Percentiles rank a stretch among this genome's conserved stretches.
Conservation (phyloP, 768 basidiomycete species). For the Kwoniella shandongensis region DNA sequence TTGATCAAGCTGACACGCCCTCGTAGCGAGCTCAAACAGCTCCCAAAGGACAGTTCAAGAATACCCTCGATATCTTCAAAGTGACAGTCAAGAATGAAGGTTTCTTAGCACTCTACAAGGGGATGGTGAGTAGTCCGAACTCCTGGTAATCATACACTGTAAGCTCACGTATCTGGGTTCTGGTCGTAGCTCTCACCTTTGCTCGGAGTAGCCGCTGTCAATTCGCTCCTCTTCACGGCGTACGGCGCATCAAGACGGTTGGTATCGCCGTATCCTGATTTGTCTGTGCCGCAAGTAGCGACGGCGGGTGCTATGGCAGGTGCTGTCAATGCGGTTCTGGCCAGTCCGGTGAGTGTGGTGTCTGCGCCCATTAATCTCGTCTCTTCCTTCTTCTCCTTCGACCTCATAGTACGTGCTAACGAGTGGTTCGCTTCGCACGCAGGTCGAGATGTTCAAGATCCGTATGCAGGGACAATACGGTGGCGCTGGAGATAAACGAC, state of each 20-base stretch:
- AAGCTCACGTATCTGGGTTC: background rate
- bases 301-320: conserved; percentile 90
- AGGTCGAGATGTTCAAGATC: conserved; percentile 91
- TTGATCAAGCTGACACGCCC: conserved; percentile 1
- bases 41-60: conserved; percentile 63
- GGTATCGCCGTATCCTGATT: conserved; percentile 82
- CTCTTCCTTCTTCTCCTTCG: background rate
- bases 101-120: conserved; percentile 91
- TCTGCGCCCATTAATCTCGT: background rate
- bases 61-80: conserved; percentile 83
- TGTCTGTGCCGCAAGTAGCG: conserved; percentile 76
- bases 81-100: conserved; percentile 86
- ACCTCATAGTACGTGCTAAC: no score
- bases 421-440: no score
- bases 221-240: conserved; percentile 89
- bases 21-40: conserved; percentile 55
- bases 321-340: conserved; percentile 81
- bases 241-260: conserved; percentile 78
- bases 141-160: background rate
- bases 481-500: conserved; percentile 69
- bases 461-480: conserved; percentile 96
- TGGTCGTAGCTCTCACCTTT: conserved; percentile 71
- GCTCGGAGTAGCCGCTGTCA: conserved; percentile 90
- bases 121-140: conserved; percentile 55
- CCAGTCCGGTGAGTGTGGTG: conserved; percentile 77